Evolutionary conservation across 2,329 filamentous ascomycete species (phyloP).

Genomic region (Graphilbum ipis-grandicollis): DNA sequence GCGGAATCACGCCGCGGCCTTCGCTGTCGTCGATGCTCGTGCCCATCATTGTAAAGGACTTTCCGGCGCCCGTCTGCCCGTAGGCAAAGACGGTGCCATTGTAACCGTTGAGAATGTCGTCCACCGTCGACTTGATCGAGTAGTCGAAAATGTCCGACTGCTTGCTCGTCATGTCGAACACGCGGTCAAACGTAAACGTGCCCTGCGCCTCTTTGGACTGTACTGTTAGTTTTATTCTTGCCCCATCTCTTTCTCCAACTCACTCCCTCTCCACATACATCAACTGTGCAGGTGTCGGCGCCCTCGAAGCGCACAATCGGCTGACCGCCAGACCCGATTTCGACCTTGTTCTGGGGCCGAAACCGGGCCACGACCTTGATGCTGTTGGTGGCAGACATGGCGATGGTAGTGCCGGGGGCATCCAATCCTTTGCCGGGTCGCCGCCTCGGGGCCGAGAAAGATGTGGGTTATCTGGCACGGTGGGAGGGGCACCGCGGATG

Average conservation of each 20-base stretch:
- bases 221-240: slow-evolving; percentile 11
- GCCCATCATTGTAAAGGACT: slow-evolving; percentile 99
- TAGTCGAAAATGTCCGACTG: slow-evolving; percentile 96
- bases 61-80: slow-evolving; percentile 93
- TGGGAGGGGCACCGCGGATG: too few species aligned
- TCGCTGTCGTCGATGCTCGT: slow-evolving; percentile 82
- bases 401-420: slow-evolving; percentile 13
- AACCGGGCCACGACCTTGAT: slow-evolving; percentile 94
- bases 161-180: slow-evolving; percentile 85
- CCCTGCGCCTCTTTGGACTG: slow-evolving; percentile 71
- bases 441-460: too few species aligned
- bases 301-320: slow-evolving; percentile 80
- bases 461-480: too few species aligned
- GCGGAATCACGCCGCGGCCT: slow-evolving; percentile 84
- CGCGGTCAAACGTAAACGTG: slow-evolving; percentile 89
- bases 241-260: neutral
- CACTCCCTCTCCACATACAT: slow-evolving; percentile 37
- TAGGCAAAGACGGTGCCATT: slow-evolving; percentile 98
- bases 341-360: slow-evolving; percentile 88
- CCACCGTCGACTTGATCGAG: slow-evolving; percentile 87
- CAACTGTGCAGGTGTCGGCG: slow-evolving; percentile 74
- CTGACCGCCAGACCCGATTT: slow-evolving; percentile 77
- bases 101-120: slow-evolving; percentile 97
- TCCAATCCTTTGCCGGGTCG: too few species aligned
- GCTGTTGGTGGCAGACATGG: slow-evolving; percentile 42